Percentiles rank a stretch among this genome's conserved stretches.
Evolutionary conservation across 345 rosid genomes (phyloP).

Genomic region (Diplotaxis tenuifolia): DNA sequence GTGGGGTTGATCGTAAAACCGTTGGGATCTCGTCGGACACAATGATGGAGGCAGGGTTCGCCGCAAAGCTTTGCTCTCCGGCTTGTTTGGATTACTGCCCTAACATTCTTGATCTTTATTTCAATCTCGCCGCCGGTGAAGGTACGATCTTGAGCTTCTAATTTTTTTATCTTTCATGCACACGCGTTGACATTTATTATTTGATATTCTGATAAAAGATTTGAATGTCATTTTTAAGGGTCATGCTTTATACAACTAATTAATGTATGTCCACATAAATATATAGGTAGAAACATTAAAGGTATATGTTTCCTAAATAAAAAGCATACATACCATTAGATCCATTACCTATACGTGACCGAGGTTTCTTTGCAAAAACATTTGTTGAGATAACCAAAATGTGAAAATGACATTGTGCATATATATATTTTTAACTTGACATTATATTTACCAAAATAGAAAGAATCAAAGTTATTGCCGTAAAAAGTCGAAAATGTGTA

Average conservation of each 20-base stretch:
- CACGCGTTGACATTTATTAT: not conserved
- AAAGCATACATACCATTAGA: not conserved
- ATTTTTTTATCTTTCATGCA: not conserved
- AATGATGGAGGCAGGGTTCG: constrained; percentile 71
- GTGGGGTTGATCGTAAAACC: constrained; percentile 78
- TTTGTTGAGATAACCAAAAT: too few relatives aligned
- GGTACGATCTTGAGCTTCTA: constrained; percentile 43
- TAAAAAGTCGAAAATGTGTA: too few relatives aligned
- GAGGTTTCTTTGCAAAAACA: too few relatives aligned
- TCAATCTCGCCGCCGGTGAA: constrained; percentile 94
- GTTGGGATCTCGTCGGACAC: constrained; percentile 94
- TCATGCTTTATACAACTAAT: not conserved
- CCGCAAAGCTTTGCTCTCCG: constrained; percentile 76
- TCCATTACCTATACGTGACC: too few relatives aligned
- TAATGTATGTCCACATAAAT: not conserved
- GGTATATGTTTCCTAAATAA: not conserved
- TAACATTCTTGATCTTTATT: constrained; percentile 91
- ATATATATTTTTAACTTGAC: too few relatives aligned
- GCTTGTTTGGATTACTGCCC: constrained; percentile 71
- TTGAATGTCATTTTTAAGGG: too few relatives aligned
- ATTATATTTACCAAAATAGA: too few relatives aligned
- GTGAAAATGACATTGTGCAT: too few relatives aligned
- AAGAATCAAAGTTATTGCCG: too few relatives aligned
- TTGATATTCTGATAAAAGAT: not conserved
- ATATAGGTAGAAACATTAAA: not conserved